A percentile compares a stretch with the other conserved stretches of the same genome.
Evolutionary conservation across 257 asterid genomes (phyloP).

Genomic region (Craterostigma plantagineum): DNA sequence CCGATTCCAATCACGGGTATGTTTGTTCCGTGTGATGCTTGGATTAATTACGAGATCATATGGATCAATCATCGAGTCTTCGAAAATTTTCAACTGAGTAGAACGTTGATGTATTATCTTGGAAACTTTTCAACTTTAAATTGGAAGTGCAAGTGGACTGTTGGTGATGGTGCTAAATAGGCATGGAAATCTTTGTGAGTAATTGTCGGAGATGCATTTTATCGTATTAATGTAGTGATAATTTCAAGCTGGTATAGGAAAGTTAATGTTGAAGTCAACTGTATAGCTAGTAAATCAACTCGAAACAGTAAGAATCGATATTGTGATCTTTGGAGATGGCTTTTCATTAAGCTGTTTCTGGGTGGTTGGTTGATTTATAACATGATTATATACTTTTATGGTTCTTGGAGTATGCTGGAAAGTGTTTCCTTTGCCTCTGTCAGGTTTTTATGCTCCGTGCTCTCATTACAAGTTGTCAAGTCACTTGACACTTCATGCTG

Average conservation of each 20-base stretch:
- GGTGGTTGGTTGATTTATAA: not conserved
- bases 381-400: not conserved
- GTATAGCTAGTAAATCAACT: too few species aligned
- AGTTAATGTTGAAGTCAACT: too few species aligned
- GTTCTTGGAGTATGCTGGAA: slow-evolving; percentile 2
- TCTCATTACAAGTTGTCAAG: slow-evolving; percentile 52
- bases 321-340: too few species aligned
- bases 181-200: too few species aligned
- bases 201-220: too few species aligned
- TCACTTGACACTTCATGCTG: slow-evolving; percentile 64
- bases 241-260: too few species aligned
- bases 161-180: too few species aligned
- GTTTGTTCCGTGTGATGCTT: slow-evolving; percentile 4
- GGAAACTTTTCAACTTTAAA: too few species aligned
- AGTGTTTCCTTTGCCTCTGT: slow-evolving; percentile 9
- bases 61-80: not conserved
- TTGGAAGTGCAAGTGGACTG: too few species aligned
- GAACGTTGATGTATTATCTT: too few species aligned
- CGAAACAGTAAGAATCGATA: too few species aligned
- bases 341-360: not conserved
- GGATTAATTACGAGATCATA: slow-evolving; percentile 1
- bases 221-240: too few species aligned
- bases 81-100: not conserved
- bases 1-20: slow-evolving; percentile 77
- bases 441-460: slow-evolving; percentile 91